Base-by-base conservation (phyloP, 805 yeast species). In the Yarrowia bubula region DNA sequence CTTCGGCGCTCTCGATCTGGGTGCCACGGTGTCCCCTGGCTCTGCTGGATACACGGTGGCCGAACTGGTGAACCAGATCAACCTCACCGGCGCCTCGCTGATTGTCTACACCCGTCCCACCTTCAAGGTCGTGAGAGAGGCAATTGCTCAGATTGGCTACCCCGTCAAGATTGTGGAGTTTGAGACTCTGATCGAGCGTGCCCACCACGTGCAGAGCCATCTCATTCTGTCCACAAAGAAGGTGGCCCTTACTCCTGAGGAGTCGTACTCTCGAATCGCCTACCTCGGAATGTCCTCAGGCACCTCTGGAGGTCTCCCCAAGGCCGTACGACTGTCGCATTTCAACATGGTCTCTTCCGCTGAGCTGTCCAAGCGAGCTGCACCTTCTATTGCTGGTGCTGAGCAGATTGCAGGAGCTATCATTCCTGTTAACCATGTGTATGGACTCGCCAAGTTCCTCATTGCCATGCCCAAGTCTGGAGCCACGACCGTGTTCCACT, bases 351-450 rank as follows among this genome's bases (percentile, higher is more conserved):
- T 8, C 6, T 18, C 35, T 15, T 58, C 64, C 3, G 64, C 51
- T 9, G 64, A 58, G 51, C 43, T 58, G 28, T 43, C 64, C 22
- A 43, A 44, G 13, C 42, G 33, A n/a, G 33, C 50, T 1, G 64
- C 51, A 1, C 51, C 50, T 4, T 43, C 50, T 14, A 44, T 43
- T n/a, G 35, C 64, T 0, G 64, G 51, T 7, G 1, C 51, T 5
- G 64, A 58, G 17, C 64, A 66, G 66, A 71, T 62, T 67, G 70
- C 68, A 70, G 78, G 71, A 67, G 78, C 69, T 50, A 71, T 65
- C 41, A 72, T 66, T 50, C 79, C 71, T 69, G 70, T 71, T 67
- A 69, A 73, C 67, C 77, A 65, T 62, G 73, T 69, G 18, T 72
- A 65, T 71, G 78, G 75, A 33, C 71, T 66, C 42, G 71, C 55